phyloP scores from a whole-genome alignment of 1,284 basidiomycete genomes.

The Sphaerobolus stellatus region DNA sequence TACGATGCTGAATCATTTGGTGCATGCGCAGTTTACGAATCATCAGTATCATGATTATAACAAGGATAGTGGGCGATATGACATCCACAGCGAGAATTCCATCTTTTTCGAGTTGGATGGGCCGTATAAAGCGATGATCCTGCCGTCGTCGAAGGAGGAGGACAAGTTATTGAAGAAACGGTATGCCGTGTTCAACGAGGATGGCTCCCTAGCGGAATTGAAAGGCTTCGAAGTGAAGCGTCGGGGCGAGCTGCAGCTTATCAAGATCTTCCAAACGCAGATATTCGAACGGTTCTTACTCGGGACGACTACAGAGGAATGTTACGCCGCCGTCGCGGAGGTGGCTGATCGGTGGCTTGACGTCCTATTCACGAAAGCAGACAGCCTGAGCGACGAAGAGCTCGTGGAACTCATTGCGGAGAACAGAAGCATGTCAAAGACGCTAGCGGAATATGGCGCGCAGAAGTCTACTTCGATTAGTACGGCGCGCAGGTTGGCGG shows the following conservation, averaged over 20 bases:
- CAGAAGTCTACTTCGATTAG: conserved; percentile 99
- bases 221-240: conserved; percentile 99
- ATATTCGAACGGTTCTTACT: conserved; percentile 98
- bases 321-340: conserved; percentile 91
- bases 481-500: conserved; percentile 91
- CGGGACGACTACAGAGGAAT: conserved; percentile 90
- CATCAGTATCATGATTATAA: conserved; percentile 97
- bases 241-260: conserved; percentile 95
- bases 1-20: conserved; percentile 99
- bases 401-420: conserved; percentile 98
- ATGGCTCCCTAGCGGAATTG: conserved; percentile 94
- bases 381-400: conserved; percentile 86
- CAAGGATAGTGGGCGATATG: conserved; percentile 80
- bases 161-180: conserved; percentile 99
- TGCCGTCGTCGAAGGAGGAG: conserved; percentile 99
- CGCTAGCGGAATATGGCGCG: conserved; percentile 91
- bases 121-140: conserved; percentile 98
- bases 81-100: conserved; percentile 94
- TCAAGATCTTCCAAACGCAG: conserved; percentile 99
- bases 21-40: conserved; percentile 95
- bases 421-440: conserved; percentile 98
- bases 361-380: conserved; percentile 86
- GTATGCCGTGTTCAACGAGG: conserved; percentile 99
- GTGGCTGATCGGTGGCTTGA: conserved; percentile 98
- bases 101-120: conserved; percentile 99